Base-by-base conservation (phyloP, 164 flowering plant genomes). In the Berberis thunbergii region DNA sequence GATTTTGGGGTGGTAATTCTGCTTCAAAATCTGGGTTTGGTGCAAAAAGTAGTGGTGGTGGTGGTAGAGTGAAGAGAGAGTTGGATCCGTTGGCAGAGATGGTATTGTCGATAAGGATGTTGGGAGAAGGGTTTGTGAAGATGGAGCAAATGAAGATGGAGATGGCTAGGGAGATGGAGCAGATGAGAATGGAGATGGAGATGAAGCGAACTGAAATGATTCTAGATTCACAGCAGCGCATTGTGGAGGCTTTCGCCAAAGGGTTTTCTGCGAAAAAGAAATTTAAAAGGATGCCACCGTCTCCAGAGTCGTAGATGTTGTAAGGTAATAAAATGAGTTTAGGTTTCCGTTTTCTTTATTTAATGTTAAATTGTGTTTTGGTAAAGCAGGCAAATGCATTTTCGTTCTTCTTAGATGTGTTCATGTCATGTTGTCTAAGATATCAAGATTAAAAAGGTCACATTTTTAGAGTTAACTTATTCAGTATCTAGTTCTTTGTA, bases 61-160 rank as follows among this genome's bases (percentile, higher is more conserved):
- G 26, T 26, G 26, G 26, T 53, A 61, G 52, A 40, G 62, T 42
- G 26, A 54, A 54, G 54, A 69, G 68, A 57, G 79, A 54, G 52
- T 58, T 45, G 68, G 77, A 75, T 63, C 75, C 81, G 1, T 43
- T 79, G 41, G 73, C 63, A 26, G 84, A 81, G 73, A 69, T 90
- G 74, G 88, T 76, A 41, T 69, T 74, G 41, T 74, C 92, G 4
- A 76, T 90, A 13, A 75, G 73, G 72, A 1, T 67, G 53, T 62
- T 87, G 57, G 87, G 85, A 43, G 89, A 88, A 54, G 82, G 82
- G 49, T 88, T 81, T 71, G 67, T 85, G 74, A 82, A 60, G 71
- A 72, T 86, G 82, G 97, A 90, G 76, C 71, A 74, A 76, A 83
- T 77, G 92, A 90, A 86, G 76, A 84, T 87, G 73, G 92, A 86